These are phyloP conservation scores for Nitzschia palea DNA, from an alignment of 108 stramenopile species.

Conservation along the genomic window DNA sequence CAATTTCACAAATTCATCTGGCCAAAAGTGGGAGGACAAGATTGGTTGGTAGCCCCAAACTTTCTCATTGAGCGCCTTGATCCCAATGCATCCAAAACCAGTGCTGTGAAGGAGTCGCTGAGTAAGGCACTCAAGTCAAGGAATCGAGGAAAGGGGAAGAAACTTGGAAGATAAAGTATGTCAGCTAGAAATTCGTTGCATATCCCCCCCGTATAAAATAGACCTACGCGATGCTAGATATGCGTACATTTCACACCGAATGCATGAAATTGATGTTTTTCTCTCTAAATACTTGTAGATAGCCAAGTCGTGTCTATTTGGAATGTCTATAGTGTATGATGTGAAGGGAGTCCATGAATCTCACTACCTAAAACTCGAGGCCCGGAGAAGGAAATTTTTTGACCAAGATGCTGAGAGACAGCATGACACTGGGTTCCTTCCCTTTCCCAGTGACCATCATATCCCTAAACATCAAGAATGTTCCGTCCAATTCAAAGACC, in stretches of 20 bases:
- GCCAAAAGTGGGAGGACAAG: slow-evolving; percentile 83
- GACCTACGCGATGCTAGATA: too few relatives aligned
- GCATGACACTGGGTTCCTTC: slow-evolving; percentile 38
- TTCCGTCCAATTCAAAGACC: slow-evolving; percentile 66
- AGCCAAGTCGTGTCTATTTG: too few relatives aligned
- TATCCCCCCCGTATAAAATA: too few relatives aligned
- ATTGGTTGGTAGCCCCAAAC: slow-evolving; percentile 82
- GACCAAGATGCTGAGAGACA: slow-evolving; percentile 50
- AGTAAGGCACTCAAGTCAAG: slow-evolving; percentile 62
- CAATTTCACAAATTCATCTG: slow-evolving; percentile 82
- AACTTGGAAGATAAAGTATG: slow-evolving; percentile 46
- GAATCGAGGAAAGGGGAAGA: slow-evolving; percentile 79
- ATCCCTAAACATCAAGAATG: slow-evolving; percentile 52
- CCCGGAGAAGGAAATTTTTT: slow-evolving; percentile 64
- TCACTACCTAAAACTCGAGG: slow-evolving; percentile 39
- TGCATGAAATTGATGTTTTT: too few relatives aligned
- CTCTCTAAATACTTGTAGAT: too few relatives aligned
- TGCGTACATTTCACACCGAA: too few relatives aligned
- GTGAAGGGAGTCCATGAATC: too few relatives aligned
- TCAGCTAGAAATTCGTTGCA: too few relatives aligned
- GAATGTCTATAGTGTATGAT: too few relatives aligned
- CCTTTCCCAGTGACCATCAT: slow-evolving; percentile 54
- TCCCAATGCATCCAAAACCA: slow-evolving; percentile 41
- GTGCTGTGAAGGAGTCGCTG: slow-evolving; percentile 50
- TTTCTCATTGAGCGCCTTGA: slow-evolving; percentile 64